Conservation (phyloP, 345 rosid species). For the Bruguiera gymnorhiza region DNA sequence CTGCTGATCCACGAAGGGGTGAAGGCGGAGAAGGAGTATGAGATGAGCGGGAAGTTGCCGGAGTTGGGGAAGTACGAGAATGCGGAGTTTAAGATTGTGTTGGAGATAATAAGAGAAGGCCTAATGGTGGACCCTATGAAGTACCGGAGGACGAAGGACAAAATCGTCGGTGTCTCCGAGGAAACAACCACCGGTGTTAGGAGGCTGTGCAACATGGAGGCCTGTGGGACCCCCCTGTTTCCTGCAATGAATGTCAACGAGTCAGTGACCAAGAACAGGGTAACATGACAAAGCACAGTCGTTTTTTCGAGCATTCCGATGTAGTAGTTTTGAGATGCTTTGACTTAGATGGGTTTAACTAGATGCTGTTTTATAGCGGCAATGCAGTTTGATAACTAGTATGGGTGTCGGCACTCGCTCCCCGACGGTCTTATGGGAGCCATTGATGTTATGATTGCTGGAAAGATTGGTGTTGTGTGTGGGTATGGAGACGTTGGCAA, state of each 20-base stretch:
- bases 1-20: slow-evolving; percentile 84
- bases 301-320: background rate
- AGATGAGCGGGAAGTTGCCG: slow-evolving; percentile 61
- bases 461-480: slow-evolving; percentile 69
- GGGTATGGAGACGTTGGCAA: slow-evolving; percentile 96
- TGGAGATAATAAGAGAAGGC: slow-evolving; percentile 67
- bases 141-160: slow-evolving; percentile 67
- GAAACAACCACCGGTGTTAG: slow-evolving; percentile 82
- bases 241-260: slow-evolving; percentile 86
- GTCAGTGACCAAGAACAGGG: slow-evolving; percentile 98
- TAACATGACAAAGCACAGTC: slow-evolving; percentile 9
- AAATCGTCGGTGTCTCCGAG: slow-evolving; percentile 78
- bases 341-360: background rate
- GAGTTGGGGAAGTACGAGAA: slow-evolving; percentile 74
- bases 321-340: background rate
- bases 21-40: slow-evolving; percentile 73
- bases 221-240: slow-evolving; percentile 64
- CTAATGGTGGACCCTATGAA: slow-evolving; percentile 58
- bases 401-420: slow-evolving; percentile 94
- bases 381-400: slow-evolving; percentile 76
- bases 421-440: slow-evolving; percentile 97
- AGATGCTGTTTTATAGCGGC: background rate
- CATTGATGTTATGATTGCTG: slow-evolving; percentile 90
- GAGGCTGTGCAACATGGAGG: slow-evolving; percentile 85
- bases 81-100: slow-evolving; percentile 74